These are phyloP conservation scores for Grifola frondosa DNA, from an alignment of 1,284 basidiomycete genomes.

Conservation along the genomic window DNA sequence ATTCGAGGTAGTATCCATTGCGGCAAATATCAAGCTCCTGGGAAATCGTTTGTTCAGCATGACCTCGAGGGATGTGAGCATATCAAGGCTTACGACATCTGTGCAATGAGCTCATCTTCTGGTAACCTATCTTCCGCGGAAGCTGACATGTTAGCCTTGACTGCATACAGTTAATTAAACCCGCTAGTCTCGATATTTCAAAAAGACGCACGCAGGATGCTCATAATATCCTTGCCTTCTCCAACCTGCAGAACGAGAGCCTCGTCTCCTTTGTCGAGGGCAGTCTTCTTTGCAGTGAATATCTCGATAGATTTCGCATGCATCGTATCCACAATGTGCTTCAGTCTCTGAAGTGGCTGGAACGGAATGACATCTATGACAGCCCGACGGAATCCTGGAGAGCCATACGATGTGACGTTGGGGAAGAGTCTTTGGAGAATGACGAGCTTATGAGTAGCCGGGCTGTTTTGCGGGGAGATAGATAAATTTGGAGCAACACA, in stretches of 20 bases:
- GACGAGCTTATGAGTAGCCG: conserved; percentile 1
- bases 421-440: conserved; percentile 6
- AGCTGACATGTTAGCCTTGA: conserved; percentile 20
- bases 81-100: conserved; percentile 19
- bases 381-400: conserved; percentile 16
- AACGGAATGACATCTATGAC: conserved; percentile 17
- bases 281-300: conserved; percentile 19
- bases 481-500: no score
- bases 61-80: not conserved
- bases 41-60: not conserved
- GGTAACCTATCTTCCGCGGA: conserved; percentile 23
- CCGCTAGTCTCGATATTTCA: no score
- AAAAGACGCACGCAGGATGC: conserved; percentile 23
- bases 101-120: conserved; percentile 24
- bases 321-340: conserved; percentile 16
- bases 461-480: conserved; percentile 1
- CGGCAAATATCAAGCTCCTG: conserved; percentile 16
- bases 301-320: conserved; percentile 13
- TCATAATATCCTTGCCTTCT: conserved; percentile 31
- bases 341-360: conserved; percentile 11
- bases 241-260: conserved; percentile 22
- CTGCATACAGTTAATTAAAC: conserved; percentile 9
- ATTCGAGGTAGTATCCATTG: conserved; percentile 5
- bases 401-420: conserved; percentile 6
- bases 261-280: conserved; percentile 23